Evolutionary conservation across 257 asterid species (phyloP), one percentile per base, ranked within the genome.

Genomic region (Solanum peruvianum): DNA sequence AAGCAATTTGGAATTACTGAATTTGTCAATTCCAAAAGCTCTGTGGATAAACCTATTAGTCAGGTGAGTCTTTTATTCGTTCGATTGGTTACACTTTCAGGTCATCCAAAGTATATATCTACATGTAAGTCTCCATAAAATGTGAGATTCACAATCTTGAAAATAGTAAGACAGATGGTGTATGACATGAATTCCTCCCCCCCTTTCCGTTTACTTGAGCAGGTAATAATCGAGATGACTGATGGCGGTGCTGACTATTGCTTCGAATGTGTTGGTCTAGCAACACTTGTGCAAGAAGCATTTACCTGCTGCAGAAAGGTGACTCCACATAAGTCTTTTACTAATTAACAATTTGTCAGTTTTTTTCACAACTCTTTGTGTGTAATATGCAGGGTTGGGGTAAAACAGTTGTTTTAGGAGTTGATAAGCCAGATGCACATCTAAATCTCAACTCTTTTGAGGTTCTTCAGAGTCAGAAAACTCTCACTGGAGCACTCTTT

Each of bases 241-340:
- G 92, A 70, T 83, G 99, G 96, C 87, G 99, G 98, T 88, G 98
- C 98, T 8, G 99, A 96, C 87, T 94, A 95, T 39, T 93, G 98
- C 93, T 96, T 96, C 58, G 99, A 96, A 89, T 96, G 99, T 67
- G 99, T 95, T 33, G 98, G 99, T 71, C 82, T 69, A 90, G 89
- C 93, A 72, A 88, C 94, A 62, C 83, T 96, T 85, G 95, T 95
- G 69, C 91, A 93, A 20, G 99, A 96, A 90, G 99, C 99, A 9
- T 93, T 58, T 75, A 93, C 96, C 52, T 85, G 92, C 88, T 93
- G 98, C 92, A 89, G 98, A 66, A 95, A 93, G 99, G 99, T 96
- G 1, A 27, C 5, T 35, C 45, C 16, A 4, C 42, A 45, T 27
- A 78, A 78, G 25, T n/a, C 83, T 76, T n/a, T 7, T 16, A 42